A percentile compares a stretch with the other conserved stretches of the same genome.
Evolutionary conservation across 768 basidiomycete genomes (phyloP).

Genomic region (Termitomyces sp.): DNA sequence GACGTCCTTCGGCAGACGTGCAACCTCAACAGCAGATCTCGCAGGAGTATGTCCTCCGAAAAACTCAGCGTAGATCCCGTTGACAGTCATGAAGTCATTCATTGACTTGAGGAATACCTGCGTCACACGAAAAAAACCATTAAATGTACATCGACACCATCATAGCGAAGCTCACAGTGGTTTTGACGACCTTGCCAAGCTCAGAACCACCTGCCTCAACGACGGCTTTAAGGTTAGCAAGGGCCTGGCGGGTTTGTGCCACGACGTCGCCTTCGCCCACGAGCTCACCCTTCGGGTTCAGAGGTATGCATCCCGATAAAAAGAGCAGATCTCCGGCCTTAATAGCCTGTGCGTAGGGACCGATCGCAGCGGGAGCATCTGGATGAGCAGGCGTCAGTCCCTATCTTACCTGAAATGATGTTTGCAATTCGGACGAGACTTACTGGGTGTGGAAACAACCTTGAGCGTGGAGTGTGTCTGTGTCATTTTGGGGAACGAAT

Average conservation of each 20-base stretch:
- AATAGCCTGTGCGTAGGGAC: conserved; percentile 87
- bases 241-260: conserved; percentile 74
- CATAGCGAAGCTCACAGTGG: conserved; percentile 55
- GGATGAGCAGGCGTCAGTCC: conserved; percentile 2
- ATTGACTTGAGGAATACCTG: conserved; percentile 92
- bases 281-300: conserved; percentile 72
- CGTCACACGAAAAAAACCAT: background rate
- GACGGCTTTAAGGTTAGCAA: conserved; percentile 82
- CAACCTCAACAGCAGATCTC: conserved; percentile 86
- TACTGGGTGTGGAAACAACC: conserved; percentile 36
- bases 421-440: conserved; percentile 6
- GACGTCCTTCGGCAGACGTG: conserved; percentile 85
- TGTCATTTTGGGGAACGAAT: conserved; percentile 21
- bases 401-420: background rate
- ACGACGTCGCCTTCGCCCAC: conserved; percentile 66
- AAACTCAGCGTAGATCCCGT: conserved; percentile 74
- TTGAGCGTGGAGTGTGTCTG: conserved; percentile 33
- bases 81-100: conserved; percentile 84
- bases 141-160: background rate
- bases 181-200: conserved; percentile 81
- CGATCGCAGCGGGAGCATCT: conserved; percentile 78
- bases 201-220: conserved; percentile 79
- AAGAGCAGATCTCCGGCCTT: conserved; percentile 83
- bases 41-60: conserved; percentile 94
- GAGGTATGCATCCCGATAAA: conserved; percentile 82